Evolutionary conservation across 768 basidiomycete species (phyloP), one percentile per base, ranked within the genome.

Genomic region (Boletus patriciae): DNA sequence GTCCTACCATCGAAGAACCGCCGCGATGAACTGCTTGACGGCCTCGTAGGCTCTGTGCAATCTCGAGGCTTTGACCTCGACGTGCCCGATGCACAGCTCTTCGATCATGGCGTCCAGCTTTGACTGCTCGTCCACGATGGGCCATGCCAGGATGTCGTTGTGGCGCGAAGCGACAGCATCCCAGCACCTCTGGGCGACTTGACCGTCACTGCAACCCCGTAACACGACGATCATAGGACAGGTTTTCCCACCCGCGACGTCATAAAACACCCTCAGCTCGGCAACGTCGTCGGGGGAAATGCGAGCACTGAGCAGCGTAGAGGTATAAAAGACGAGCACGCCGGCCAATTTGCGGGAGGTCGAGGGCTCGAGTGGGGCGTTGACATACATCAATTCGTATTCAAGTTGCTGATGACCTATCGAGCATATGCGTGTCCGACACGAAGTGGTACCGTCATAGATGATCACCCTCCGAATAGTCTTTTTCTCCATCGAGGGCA

Each of bases 221-320:
- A 57, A 6, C 3, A 53, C 44, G 23, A 57, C 55, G 38, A 57
- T 46, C 38, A 54, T 2, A n/a, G 55, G 52, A 34, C 51, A 29
- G 2, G 16, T 33, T 3, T 42, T 9, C 3, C 38, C 51, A 18
- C n/a, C 25, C 1, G 33, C 55, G 13, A 11, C 8, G 36, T 44
- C 21, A 7, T 53, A 36, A 19, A 53, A 53, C 2, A 1, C 15
- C 52, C 27, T 38, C 33, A 57, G 46, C 5, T 15, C 16, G 3
- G 34, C 38, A 13, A 54, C 5, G 13, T 57, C 56, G 1, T 21
- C 6, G 0, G 1, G 16, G 4, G 31, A 16, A 15, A 54, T 41
- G 16, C 10, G 6, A 5, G n/a, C 0, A 29, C 6, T 6, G 18
- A 36, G 5, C 15, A 27, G 16, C 6, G 40, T 3, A 19, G 45